Conservation (phyloP, 257 asterid species). For the Fraxinus anomala region DNA sequence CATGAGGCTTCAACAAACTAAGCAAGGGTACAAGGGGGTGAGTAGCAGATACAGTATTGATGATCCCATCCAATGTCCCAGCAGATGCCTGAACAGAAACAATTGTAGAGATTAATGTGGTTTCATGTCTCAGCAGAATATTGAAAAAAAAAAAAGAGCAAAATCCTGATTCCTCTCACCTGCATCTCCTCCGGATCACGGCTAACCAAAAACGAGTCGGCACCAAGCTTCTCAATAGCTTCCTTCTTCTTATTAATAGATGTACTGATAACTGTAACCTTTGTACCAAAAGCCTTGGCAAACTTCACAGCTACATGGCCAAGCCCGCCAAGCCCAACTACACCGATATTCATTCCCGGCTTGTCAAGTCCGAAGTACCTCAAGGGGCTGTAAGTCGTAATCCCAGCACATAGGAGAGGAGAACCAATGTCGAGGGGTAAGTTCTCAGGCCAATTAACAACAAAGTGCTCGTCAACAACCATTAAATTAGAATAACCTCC, state of each 20-base stretch:
- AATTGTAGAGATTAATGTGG: neutral
- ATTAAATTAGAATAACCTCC: constrained; percentile 62
- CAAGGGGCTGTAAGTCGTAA: constrained; percentile 62
- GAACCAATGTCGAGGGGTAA: constrained; percentile 54
- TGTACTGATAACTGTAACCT: constrained; percentile 57
- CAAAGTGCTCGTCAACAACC: constrained; percentile 56
- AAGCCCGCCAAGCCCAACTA: constrained; percentile 62
- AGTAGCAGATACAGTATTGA: constrained; percentile 54
- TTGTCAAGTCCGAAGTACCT: constrained; percentile 54
- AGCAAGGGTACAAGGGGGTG: constrained; percentile 52
- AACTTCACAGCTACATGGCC: constrained; percentile 57
- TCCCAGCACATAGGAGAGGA: constrained; percentile 62
- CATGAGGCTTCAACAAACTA: constrained; percentile 46
- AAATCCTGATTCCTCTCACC: constrained; percentile 31
- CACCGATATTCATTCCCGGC: constrained; percentile 47
- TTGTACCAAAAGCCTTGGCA: constrained; percentile 62
- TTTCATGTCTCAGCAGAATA: neutral
- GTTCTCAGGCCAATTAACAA: constrained; percentile 54
- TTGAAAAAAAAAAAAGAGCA: neutral
- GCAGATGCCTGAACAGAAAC: constrained; percentile 43
- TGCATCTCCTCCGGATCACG: constrained; percentile 45
- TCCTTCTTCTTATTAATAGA: constrained; percentile 49
- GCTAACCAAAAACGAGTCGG: constrained; percentile 54
- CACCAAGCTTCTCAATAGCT: constrained; percentile 45
- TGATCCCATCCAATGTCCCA: constrained; percentile 53